phyloP scores from a whole-genome alignment of 2,329 filamentous ascomycete species.

The Tolypocladium pustulatum region DNA sequence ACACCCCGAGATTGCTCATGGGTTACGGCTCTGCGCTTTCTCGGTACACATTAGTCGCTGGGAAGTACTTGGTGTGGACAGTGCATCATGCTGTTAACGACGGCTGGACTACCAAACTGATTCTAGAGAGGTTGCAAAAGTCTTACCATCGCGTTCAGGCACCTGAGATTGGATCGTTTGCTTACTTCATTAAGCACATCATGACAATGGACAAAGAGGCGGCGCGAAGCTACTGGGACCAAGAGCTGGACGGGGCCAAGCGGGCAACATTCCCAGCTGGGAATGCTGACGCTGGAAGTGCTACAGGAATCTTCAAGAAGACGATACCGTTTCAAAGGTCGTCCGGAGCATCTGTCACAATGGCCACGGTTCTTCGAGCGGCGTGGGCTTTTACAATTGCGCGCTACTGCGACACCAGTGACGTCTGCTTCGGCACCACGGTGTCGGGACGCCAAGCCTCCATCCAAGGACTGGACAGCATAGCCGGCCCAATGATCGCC shows the following conservation, averaged over 20 bases:
- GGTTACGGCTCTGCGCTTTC: no score
- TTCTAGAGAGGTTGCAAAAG: no score
- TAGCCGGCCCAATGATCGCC: not conserved
- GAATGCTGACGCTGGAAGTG: no score
- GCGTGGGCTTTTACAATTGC: not conserved
- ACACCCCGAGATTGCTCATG: no score
- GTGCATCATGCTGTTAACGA: slow-evolving; percentile 12
- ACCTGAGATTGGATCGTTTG: no score
- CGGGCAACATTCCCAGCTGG: not conserved
- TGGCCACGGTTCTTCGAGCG: not conserved
- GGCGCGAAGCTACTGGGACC: not conserved
- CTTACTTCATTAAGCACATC: not conserved
- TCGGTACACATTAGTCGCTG: no score
- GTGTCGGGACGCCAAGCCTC: not conserved
- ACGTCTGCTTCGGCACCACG: not conserved
- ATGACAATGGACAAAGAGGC: not conserved
- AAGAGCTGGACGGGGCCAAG: not conserved
- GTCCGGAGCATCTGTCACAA: not conserved
- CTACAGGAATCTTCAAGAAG: not conserved
- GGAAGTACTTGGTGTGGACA: no score
- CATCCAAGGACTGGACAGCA: not conserved
- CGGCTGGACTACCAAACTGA: slow-evolving; percentile 7
- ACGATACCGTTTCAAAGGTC: not conserved
- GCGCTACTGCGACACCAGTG: not conserved
- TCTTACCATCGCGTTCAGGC: not conserved